A percentile compares a stretch with the other conserved stretches of the same genome.
Conservation (phyloP, 768 basidiomycete genomes). For the Rossbeevera mucosa region DNA sequence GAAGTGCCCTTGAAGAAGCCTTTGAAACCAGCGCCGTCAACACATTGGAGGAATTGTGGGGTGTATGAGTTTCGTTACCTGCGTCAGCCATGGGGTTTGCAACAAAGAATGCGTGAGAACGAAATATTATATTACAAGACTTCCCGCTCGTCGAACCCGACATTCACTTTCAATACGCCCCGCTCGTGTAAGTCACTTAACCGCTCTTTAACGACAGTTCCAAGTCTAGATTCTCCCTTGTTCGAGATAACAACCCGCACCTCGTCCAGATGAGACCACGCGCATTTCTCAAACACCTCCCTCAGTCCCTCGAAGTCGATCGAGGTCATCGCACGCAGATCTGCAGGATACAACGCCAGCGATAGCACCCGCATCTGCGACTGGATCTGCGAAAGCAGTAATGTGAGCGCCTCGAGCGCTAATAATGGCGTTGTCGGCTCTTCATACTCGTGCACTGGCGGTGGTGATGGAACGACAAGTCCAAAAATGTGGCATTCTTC, state of each 20-base stretch:
- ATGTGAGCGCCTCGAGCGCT: slow-evolving; percentile 23
- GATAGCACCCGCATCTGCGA: slow-evolving; percentile 31
- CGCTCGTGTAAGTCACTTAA: slow-evolving; percentile 19
- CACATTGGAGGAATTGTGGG: slow-evolving; percentile 7
- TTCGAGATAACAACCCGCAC: slow-evolving; percentile 29
- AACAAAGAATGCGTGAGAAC: slow-evolving; percentile 21
- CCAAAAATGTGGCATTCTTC: slow-evolving; percentile 32
- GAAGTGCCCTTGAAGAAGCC: slow-evolving; percentile 91
- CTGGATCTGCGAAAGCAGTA: slow-evolving; percentile 23
- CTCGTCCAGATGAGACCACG: slow-evolving; percentile 24
- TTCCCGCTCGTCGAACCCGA: slow-evolving; percentile 32
- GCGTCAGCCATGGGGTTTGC: slow-evolving; percentile 57
- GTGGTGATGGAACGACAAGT: slow-evolving; percentile 29
- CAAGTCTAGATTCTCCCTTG: slow-evolving; percentile 26
- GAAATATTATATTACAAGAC: slow-evolving; percentile 17
- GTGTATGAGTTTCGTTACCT: slow-evolving; percentile 32
- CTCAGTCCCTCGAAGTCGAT: slow-evolving; percentile 30
- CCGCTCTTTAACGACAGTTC: slow-evolving; percentile 21
- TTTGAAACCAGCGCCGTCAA: slow-evolving; percentile 23
- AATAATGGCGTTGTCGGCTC: slow-evolving; percentile 5
- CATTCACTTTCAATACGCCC: slow-evolving; percentile 26
- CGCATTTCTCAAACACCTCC: slow-evolving; percentile 17
- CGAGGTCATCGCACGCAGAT: slow-evolving; percentile 24
- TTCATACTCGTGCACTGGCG: slow-evolving; percentile 21
- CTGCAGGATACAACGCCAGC: slow-evolving; percentile 30